Base-by-base conservation (phyloP, 2,329 filamentous ascomycete species). In the Aspergillus ochraceoroseus region DNA sequence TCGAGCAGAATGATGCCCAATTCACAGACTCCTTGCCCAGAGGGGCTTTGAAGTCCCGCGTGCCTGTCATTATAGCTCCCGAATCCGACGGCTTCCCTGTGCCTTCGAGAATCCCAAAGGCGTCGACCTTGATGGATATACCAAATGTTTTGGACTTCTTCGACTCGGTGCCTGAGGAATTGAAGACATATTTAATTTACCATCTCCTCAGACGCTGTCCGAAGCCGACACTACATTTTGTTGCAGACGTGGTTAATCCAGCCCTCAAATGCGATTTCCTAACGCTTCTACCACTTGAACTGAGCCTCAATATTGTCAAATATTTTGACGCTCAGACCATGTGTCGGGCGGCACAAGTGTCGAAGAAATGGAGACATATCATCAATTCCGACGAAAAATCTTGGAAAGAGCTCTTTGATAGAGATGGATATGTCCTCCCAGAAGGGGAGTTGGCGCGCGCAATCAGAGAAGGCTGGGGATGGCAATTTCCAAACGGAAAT, bases 131-230 rank as follows among this genome's bases (percentile, higher is more conserved):
- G 13, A 77, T 89, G 66, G 86, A 94, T 54, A 85, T 90, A n/a
- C 85, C 85, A 5, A 78, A 75, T 11, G 86, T 98, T 74, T 70
- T 98, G 11, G 85, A 95, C 53, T 82, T 82, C 2, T 98, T 96
- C 55, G 90, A 96, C 61, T 78, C 84, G 5, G 85, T 98, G 75
- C 88, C 90, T 2, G 80, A 85, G 30, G 84, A 92, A 55, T 81
- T 98, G 77, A 92, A 98, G 67, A 85, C 85, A 0, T 94, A 94
- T 59, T 83, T 98, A 67, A 94, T 98, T 81, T 96, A 94, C 61
- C 90, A 98, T 60, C 80, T 98, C 40, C 75, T 98, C 17, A 83
- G 87, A 41, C 78, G 92, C 32, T 96, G 89, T 58, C 80, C 87
- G 4, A 85, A 94, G 52, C 83, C 87, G 28, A 95, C 89, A 0